Evolutionary conservation across 108 stramenopile genomes (phyloP).

Genomic region (Skeletonema potamos): DNA sequence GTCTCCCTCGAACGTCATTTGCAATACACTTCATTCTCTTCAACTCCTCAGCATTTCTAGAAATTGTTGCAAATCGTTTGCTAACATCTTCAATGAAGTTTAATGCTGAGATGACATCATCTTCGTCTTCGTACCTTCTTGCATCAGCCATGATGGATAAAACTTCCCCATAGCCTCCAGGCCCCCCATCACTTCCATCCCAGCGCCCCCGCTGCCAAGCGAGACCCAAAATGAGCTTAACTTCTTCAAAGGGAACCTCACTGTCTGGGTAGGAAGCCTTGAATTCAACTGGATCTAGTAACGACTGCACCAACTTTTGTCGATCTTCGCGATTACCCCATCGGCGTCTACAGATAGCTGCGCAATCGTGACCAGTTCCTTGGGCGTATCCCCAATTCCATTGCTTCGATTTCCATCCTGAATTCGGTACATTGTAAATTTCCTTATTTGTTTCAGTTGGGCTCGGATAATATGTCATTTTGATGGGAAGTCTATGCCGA

Average conservation of each 20-base stretch:
- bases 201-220: constrained; percentile 68
- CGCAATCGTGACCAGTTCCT: constrained; percentile 85
- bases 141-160: constrained; percentile 65
- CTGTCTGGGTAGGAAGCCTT: constrained; percentile 4
- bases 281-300: constrained; percentile 40
- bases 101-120: constrained; percentile 34
- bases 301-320: constrained; percentile 42
- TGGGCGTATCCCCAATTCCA: constrained; percentile 85
- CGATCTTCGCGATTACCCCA: constrained; percentile 47
- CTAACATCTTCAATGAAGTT: constrained; percentile 63
- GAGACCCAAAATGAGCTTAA: constrained; percentile 76
- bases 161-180: constrained; percentile 61
- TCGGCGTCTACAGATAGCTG: constrained; percentile 64
- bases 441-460: constrained; percentile 33
- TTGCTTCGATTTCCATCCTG: constrained; percentile 66
- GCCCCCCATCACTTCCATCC: constrained; percentile 61
- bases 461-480: constrained; percentile 5
- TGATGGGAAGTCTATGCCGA: constrained; percentile 3
- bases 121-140: constrained; percentile 61
- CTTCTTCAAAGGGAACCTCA: constrained; percentile 63
- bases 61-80: constrained; percentile 45
- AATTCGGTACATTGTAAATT: constrained; percentile 68
- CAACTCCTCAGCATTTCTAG: constrained; percentile 23
- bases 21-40: constrained; percentile 45
- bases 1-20: constrained; percentile 12